A percentile compares a stretch with the other conserved stretches of the same genome.
Evolutionary conservation across 2,329 filamentous ascomycete species (phyloP).

Genomic region (Alternaria novae-zelandiae): DNA sequence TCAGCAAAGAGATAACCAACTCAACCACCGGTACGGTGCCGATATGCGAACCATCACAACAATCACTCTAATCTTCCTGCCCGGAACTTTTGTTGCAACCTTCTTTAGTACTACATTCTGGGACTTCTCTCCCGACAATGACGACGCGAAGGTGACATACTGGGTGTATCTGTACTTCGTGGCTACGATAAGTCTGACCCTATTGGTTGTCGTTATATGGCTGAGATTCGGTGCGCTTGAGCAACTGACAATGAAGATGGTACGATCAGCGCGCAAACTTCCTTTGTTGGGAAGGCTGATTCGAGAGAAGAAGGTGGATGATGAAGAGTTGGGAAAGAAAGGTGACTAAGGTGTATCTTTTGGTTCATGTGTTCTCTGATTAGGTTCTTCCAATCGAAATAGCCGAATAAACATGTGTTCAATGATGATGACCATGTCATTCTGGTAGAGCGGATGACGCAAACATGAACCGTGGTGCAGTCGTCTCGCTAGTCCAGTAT

Average conservation of each 20-base stretch:
- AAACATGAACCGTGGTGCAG: background rate
- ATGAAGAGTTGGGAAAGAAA: background rate
- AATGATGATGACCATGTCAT: background rate
- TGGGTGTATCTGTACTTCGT: background rate
- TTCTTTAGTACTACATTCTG: background rate
- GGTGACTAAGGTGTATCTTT: background rate
- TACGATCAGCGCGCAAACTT: rapidly evolving
- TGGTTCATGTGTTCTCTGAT: background rate
- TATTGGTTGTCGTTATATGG: background rate
- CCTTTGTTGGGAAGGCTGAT: background rate
- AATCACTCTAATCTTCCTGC: background rate
- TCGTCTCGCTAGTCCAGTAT: background rate
- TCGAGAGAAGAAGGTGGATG: background rate
- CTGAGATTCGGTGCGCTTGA: background rate
- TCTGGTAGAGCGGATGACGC: background rate
- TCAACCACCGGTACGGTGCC: background rate
- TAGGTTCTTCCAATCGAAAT: rapidly evolving
- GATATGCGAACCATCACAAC: background rate
- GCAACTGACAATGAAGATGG: background rate
- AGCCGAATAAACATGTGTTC: background rate
- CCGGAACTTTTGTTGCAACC: background rate
- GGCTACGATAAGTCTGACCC: background rate
- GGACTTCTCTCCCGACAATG: background rate
- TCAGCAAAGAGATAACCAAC: background rate
- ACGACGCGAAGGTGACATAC: background rate